phyloP scores from a whole-genome alignment of 2,329 filamentous ascomycete species.

The Fusarium sp. region DNA sequence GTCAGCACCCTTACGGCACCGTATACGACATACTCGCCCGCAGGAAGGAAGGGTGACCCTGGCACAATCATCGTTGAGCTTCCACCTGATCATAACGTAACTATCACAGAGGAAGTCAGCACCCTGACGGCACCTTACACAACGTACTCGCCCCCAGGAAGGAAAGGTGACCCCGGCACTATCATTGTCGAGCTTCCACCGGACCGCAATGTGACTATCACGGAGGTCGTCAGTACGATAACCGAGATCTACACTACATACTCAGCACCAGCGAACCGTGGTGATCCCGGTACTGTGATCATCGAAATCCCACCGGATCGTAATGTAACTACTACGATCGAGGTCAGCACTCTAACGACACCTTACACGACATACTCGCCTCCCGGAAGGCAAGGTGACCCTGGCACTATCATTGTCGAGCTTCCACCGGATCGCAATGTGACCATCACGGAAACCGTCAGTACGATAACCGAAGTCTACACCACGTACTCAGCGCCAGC shows the following conservation, averaged over 20 bases:
- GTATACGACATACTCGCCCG: constrained; percentile 21
- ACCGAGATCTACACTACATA: constrained; percentile 23
- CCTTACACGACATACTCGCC: constrained; percentile 25
- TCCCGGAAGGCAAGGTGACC: constrained; percentile 15
- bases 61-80: constrained; percentile 26
- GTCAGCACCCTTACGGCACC: constrained; percentile 20
- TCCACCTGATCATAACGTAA: constrained; percentile 30
- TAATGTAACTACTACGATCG: constrained; percentile 27
- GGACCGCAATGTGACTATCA: constrained; percentile 27
- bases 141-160: constrained; percentile 20
- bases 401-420: constrained; percentile 25
- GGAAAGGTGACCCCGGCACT: constrained; percentile 23
- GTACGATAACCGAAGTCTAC: constrained; percentile 16
- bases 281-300: constrained; percentile 24
- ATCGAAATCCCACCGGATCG: constrained; percentile 26
- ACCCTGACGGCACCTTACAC: constrained; percentile 22
- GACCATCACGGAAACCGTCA: constrained; percentile 20
- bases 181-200: constrained; percentile 26
- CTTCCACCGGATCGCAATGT: constrained; percentile 29
- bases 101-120: constrained; percentile 19
- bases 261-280: constrained; percentile 13
- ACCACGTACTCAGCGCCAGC: constrained; percentile 21
- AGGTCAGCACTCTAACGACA: constrained; percentile 13
- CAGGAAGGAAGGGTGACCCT: constrained; percentile 16
- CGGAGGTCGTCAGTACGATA: constrained; percentile 18